Base-by-base conservation (phyloP, 2,329 filamentous ascomycete species). In the Microsporum canis region DNA sequence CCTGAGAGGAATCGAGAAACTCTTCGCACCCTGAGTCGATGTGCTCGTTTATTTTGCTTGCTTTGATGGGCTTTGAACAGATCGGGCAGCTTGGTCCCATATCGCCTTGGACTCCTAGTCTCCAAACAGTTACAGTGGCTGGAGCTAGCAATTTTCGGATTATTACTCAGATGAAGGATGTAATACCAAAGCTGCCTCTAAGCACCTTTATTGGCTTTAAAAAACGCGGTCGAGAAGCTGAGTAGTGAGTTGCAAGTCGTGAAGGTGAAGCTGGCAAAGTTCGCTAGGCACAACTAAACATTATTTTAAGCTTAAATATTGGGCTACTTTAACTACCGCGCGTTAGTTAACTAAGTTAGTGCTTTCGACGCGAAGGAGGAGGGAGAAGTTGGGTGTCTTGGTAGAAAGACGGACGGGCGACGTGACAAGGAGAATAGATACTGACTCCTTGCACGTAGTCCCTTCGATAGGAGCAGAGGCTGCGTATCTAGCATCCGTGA, bases 11-110 rank as follows among this genome's bases (percentile, higher is more conserved):
- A 17, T 87, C 77, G 64, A 94, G 72, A 71, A 86, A 86, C 39
- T 78, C 80, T 63, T 82, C 74, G 77, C 92, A 97, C 65, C 82
- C 83, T 34, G 89, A 92, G 76, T 97, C 94, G 71, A 97, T 84
- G 74, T 97, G 92, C 66, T 81, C 81, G 76, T 97, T 97, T 79
- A 97, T 97, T 66, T 87, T 83, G 69, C 78, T 77, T 66, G 86
- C 77, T 65, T 83, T 86, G 68, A 94, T 89, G 61, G 79, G 77
- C 68, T 86, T 86, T 70, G 82, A 79, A 77, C 89, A 95, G 66
- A 89, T 87, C 7, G 89, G 89, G 70, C 89, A 94, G 68, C 83
- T 80, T 68, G 92, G 47, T 53, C 58, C 86, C 78, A 76, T 76
- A 60, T 39, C 68, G 62, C 49, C 39, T 58, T 23, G 12, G 43